Percentiles rank a stretch among this genome's conserved stretches.
phyloP scores from a whole-genome alignment of 495 filamentous ascomycete genomes.

The Endocarpon pusillum region DNA sequence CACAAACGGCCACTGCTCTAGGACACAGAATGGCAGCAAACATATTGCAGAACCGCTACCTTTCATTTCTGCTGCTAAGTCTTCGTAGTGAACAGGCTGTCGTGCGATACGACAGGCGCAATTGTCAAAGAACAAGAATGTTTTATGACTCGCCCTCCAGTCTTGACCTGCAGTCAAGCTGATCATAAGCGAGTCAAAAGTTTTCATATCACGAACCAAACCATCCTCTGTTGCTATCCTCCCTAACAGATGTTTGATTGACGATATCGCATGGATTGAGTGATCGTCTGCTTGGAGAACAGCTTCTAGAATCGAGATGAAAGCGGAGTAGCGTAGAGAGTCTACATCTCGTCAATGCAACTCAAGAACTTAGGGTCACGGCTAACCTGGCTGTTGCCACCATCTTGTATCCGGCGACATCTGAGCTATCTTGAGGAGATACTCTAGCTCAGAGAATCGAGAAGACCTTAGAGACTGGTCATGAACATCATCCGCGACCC shows the following conservation, averaged over 20 bases:
- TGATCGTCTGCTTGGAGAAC: conserved; percentile 18
- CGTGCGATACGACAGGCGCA: conserved; percentile 53
- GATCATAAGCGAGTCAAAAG: too few species aligned
- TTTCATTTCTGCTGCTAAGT: conserved; percentile 22
- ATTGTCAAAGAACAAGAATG: conserved; percentile 56
- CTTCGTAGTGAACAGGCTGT: conserved; percentile 59
- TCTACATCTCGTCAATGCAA: conserved; percentile 12
- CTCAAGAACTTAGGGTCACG: too few species aligned
- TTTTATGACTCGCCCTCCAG: conserved; percentile 17
- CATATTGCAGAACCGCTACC: too few species aligned
- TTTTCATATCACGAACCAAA: too few species aligned
- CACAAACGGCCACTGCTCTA: conserved; percentile 64
- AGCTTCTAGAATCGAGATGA: conserved; percentile 29
- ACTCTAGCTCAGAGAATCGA: conserved; percentile 47
- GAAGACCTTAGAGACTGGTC: too few species aligned
- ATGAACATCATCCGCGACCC: too few species aligned
- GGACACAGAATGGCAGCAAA: conserved; percentile 44
- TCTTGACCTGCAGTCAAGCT: conserved; percentile 16
- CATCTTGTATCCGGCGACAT: conserved; percentile 68
- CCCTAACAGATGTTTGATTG: too few species aligned
- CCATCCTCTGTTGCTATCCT: too few species aligned
- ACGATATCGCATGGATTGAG: too few species aligned
- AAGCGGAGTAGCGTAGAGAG: conserved; percentile 28
- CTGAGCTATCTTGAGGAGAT: conserved; percentile 57
- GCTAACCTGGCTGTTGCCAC: conserved; percentile 48